Evolutionary conservation across 345 rosid genomes (phyloP), one percentile per base, ranked within the genome.

Genomic region (Turnera subulata): DNA sequence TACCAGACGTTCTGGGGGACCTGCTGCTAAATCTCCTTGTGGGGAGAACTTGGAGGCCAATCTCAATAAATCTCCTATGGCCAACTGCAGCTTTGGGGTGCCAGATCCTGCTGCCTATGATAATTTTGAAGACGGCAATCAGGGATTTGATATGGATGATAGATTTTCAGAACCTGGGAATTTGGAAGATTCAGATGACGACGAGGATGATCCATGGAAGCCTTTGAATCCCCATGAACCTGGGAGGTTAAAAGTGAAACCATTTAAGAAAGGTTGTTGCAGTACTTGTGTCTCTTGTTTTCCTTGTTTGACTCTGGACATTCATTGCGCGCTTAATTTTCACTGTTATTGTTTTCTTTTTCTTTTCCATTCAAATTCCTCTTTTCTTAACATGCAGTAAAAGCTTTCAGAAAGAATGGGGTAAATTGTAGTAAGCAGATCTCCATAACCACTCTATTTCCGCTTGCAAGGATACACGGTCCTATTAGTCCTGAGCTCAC

Each of bases 171-270:
- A 73, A 52, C 70, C 86, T 50, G 50, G 72, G 70, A 68, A 78
- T 68, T 40, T 58, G 43, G 82, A 78, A 60, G 84, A 82, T 63
- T 70, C 83, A 47, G 94, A 86, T 70, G 75, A 69, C 53, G 67
- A 68, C 49, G 73, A 67, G 21, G 82, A 82, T 44, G 79, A 93
- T 77, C 99, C 92, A 11, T 93, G 99, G 97, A 85, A 87, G 71
- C 92, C 90, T 69, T 58, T 93, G 67, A 85, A 85, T 77, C 97
- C 97, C 48, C 88, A 93, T 77, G 99, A 87, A 70, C 80, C 83
- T 24, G 97, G 99, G 83, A 85, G 73, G 62, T 70, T 89, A 73
- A 90, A 84, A 85, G 82, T 85, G 69, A 89, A 75, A 74, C 90
- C 95, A 64, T 89, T 84, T 64, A 82, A 59, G 71, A 85, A 80